Evolutionary conservation across 345 rosid species (phyloP), one percentile per base, ranked within the genome.

Genomic region (Conringia planisiliqua): DNA sequence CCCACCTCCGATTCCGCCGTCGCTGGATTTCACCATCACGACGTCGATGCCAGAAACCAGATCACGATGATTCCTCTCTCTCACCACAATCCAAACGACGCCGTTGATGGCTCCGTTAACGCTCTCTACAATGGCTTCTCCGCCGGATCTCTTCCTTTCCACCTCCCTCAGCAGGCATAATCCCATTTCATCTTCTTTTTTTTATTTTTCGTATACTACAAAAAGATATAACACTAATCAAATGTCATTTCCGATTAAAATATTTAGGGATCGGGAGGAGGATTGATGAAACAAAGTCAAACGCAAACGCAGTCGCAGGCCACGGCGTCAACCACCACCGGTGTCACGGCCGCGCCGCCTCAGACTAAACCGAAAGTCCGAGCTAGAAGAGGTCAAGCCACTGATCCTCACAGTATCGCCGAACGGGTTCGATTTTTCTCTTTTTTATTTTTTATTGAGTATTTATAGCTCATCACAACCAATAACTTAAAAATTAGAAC

Each of bases 371-470:
- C 88, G 52, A 85, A 89, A 71, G 89, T 90, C 43, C 86, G 99
- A 82, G 99, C 99, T 56, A 74, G 97, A 68, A 85, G 99, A 81
- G 99, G 99, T 72, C 97, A 95, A 83, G 99, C 99, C 67, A 95
- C 99, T 70, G 99, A 92, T 74, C 99, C 99, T 20, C 99, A 95
- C 70, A 95, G 99, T 78, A 92, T 95, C 27, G 99, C 99, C 27
- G 99, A 95, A 81, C 83, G 99, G 74, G 99, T 95, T 58, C 40
- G 73, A 5, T 47, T 52, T 64, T 5, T 24, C 1, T 39, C n/a
- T 17, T 29, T 3, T 3, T 16, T 35, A 27, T 0, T 4, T n/a
- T 40, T 39, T n/a, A n/a, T n/a, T n/a, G n/a, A n/a, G n/a, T n/a
- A n/a, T n/a, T n/a, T n/a, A n/a, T n/a, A n/a, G n/a, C n/a, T n/a